phyloP scores from a whole-genome alignment of 2,329 filamentous ascomycete genomes.

The Verticillium klebahnii region DNA sequence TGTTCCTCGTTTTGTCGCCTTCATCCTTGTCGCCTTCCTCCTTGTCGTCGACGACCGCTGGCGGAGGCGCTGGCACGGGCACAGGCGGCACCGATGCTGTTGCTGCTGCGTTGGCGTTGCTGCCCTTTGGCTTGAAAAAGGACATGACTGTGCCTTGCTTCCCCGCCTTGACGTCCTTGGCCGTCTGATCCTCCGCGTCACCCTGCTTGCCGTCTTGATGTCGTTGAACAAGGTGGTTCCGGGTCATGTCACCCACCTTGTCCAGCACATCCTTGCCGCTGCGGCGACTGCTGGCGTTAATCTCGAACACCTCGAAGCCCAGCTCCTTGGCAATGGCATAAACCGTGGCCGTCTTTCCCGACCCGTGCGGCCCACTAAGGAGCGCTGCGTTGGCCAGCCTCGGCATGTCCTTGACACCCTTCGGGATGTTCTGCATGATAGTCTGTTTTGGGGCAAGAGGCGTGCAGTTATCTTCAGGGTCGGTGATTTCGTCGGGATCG shows the following conservation, averaged over 20 bases:
- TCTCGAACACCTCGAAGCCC: slow-evolving; percentile 91
- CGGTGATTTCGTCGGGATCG: slow-evolving; percentile 64
- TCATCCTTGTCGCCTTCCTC: slow-evolving; percentile 6
- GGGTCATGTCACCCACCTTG: slow-evolving; percentile 92
- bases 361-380: slow-evolving; percentile 83
- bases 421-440: slow-evolving; percentile 41
- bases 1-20: slow-evolving; percentile 2
- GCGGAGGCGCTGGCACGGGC: slow-evolving; percentile 1
- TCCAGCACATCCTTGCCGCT: slow-evolving; percentile 89
- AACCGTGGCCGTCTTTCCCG: slow-evolving; percentile 88
- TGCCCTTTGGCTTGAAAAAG: slow-evolving; percentile 65
- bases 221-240: slow-evolving; percentile 78
- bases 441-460: slow-evolving; percentile 43
- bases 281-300: slow-evolving; percentile 77
- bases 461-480: slow-evolving; percentile 43
- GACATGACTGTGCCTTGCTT: slow-evolving; percentile 75
- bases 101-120: slow-evolving; percentile 18
- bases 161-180: slow-evolving; percentile 57
- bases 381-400: slow-evolving; percentile 73
- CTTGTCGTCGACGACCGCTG: slow-evolving; percentile 9
- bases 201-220: slow-evolving; percentile 25
- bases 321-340: slow-evolving; percentile 90
- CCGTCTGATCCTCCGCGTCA: slow-evolving; percentile 39
- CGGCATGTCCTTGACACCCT: slow-evolving; percentile 33
- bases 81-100: slow-evolving; percentile 3